These are phyloP conservation scores for Mariannaea elegans DNA, from an alignment of 2,329 filamentous ascomycete genomes.

Conservation along the genomic window DNA sequence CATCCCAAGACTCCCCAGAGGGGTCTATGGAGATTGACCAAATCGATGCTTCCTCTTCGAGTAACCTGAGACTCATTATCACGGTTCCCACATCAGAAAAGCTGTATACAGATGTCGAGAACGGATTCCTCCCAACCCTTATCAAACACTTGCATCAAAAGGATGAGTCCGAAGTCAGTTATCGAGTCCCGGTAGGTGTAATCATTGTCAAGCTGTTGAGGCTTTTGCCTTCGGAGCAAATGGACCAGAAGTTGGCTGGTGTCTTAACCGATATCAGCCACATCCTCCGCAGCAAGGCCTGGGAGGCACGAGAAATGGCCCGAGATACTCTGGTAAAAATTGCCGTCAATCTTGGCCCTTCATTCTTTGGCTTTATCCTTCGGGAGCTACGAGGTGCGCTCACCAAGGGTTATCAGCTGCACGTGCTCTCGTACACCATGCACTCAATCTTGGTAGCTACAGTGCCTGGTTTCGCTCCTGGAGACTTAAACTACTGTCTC, in stretches of 20 bases:
- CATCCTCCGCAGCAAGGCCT: conserved; percentile 87
- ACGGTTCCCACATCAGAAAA: conserved; percentile 75
- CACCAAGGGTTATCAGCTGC: conserved; percentile 87
- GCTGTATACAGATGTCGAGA: conserved; percentile 75
- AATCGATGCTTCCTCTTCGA: conserved; percentile 33
- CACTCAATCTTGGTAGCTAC: conserved; percentile 87
- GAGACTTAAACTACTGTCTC: conserved; percentile 90
- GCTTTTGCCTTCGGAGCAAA: conserved; percentile 76
- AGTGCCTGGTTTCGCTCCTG: conserved; percentile 76
- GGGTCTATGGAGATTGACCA: conserved; percentile 56
- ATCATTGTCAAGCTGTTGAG: conserved; percentile 89
- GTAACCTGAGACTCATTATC: conserved; percentile 60
- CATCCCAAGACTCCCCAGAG: conserved; percentile 53
- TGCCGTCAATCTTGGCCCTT: conserved; percentile 79
- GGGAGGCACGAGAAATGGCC: conserved; percentile 90
- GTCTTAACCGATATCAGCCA: conserved; percentile 93
- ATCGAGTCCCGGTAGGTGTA: conserved; percentile 88
- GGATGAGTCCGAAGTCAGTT: conserved; percentile 92
- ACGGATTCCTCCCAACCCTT: conserved; percentile 80
- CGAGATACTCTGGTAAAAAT: conserved; percentile 89
- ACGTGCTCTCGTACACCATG: conserved; percentile 93
- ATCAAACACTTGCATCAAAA: conserved; percentile 91
- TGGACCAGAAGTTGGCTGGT: conserved; percentile 79
- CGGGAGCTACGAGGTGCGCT: conserved; percentile 88
- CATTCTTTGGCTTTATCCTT: conserved; percentile 90